A percentile compares a stretch with the other conserved stretches of the same genome.
These are phyloP conservation scores for Ceratocystis eucalypticola DNA, from an alignment of 2,329 filamentous ascomycete species.

Conservation along the genomic window DNA sequence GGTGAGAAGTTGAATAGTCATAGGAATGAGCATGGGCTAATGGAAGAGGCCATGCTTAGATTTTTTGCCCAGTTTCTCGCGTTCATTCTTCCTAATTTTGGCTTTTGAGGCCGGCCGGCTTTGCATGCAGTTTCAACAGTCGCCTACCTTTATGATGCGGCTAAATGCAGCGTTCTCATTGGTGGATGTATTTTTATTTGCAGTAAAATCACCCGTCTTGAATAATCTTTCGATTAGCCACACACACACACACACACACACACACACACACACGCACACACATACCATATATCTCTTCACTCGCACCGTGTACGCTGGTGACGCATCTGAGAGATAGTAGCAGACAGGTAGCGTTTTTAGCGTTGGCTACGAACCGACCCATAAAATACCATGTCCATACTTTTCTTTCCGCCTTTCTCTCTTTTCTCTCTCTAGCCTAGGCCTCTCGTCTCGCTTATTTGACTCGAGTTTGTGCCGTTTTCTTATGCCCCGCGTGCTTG, in stretches of 20 bases:
- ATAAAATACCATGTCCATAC: not conserved
- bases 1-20: not conserved
- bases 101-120: not conserved
- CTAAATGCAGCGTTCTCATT: not conserved
- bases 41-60: too few species aligned
- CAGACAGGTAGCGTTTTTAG: too few species aligned
- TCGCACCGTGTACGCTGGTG: too few species aligned
- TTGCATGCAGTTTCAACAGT: conserved; percentile 2
- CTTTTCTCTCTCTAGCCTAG: not conserved
- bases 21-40: not conserved
- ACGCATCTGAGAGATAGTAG: too few species aligned
- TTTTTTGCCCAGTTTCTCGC: too few species aligned
- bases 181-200: not conserved
- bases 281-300: too few species aligned
- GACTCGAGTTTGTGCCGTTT: not conserved
- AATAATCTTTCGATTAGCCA: too few species aligned
- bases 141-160: not conserved
- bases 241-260: too few species aligned
- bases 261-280: too few species aligned
- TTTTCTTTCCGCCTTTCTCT: not conserved
- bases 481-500: not conserved
- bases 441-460: not conserved
- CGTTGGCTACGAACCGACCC: not conserved
- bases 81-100: not conserved
- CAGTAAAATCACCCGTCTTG: too few species aligned